Conservation (phyloP, 2,329 filamentous ascomycete genomes). For the Parasarocladium wereldwijsianum region DNA sequence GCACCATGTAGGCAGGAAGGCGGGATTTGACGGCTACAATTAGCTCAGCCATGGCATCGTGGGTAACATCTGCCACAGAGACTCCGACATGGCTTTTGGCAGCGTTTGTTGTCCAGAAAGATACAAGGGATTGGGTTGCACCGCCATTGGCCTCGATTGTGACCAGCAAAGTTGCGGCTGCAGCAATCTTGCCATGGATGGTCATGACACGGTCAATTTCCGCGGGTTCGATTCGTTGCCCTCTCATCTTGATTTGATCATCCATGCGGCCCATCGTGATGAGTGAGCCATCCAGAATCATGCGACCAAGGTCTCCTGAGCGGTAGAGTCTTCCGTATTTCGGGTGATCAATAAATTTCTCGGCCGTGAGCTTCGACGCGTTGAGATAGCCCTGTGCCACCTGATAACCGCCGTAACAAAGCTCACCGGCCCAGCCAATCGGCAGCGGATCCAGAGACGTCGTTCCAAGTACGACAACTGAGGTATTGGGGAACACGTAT, state of each 20-base stretch:
- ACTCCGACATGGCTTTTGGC: slow-evolving; percentile 4
- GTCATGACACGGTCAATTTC: slow-evolving; percentile 57
- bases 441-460: slow-evolving; percentile 41
- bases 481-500: slow-evolving; percentile 58
- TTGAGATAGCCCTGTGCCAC: slow-evolving; percentile 63
- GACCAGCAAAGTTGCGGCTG: slow-evolving; percentile 50
- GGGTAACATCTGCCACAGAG: no score
- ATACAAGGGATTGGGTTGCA: slow-evolving; percentile 28
- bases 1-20: slow-evolving; percentile 67
- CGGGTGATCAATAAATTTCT: slow-evolving; percentile 57
- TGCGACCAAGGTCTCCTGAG: slow-evolving; percentile 67
- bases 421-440: slow-evolving; percentile 60
- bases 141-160: slow-evolving; percentile 10
- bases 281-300: slow-evolving; percentile 64
- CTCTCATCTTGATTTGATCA: slow-evolving; percentile 69
- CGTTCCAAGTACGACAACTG: slow-evolving; percentile 45
- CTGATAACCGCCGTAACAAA: slow-evolving; percentile 79
- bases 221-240: slow-evolving; percentile 63
- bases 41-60: no score
- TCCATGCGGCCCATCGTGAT: slow-evolving; percentile 60
- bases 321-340: slow-evolving; percentile 61
- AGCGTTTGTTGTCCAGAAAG: slow-evolving; percentile 46
- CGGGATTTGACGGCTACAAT: slow-evolving; percentile 37
- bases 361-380: slow-evolving; percentile 41
- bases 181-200: slow-evolving; percentile 31